Base-by-base conservation (phyloP, 148 eudicot species). In the Amaranthus cruentus region DNA sequence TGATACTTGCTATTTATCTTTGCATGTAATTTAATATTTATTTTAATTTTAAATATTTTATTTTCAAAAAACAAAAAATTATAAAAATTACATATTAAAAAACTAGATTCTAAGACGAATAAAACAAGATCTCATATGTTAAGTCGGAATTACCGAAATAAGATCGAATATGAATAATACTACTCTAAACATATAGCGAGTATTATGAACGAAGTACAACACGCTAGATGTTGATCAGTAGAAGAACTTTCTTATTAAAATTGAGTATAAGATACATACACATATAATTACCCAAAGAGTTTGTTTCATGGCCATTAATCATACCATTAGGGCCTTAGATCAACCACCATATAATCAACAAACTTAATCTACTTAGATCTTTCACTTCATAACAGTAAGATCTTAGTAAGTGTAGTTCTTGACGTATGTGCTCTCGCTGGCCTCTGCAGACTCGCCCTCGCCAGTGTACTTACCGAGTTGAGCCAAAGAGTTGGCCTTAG, bases 391-490 rank as follows among this genome's bases (percentile, higher is more conserved):
- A 28, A 28, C 55, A 11, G 55, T 18, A 62, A 54, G 38, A 77
- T 44, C 43, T 85, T 77, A 92, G 89, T 90, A 93, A 51, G 82
- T 87, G 73, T 93, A 93, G 76, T 88, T 92, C 87, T 93, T 90
- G 71, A 90, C 98, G 46, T 85, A 90, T 91, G 90, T 86, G 75
- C 85, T 93, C 77, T 92, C 52, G 65, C 89, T 90, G 72, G 97
- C 91, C 66, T 85, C 97, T 18, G 85, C 97, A 0, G 96, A 89
- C 76, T 91, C 98, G 8, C 92, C 96, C 72, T 89, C 97, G 18
- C 91, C 95, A 0, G 89, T 85, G 92, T 91, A 93, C 80, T 93
- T 93, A 4, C 97, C 97, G 44, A 93, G 94, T 81, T 89, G 97
- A 58, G 98, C 98, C 55, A 81, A 84, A 12, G 97, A 93, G 87